Percentiles rank a stretch among this genome's conserved stretches.
phyloP scores from a whole-genome alignment of 2,329 filamentous ascomycete genomes.

The Lecanicillium sp. region DNA sequence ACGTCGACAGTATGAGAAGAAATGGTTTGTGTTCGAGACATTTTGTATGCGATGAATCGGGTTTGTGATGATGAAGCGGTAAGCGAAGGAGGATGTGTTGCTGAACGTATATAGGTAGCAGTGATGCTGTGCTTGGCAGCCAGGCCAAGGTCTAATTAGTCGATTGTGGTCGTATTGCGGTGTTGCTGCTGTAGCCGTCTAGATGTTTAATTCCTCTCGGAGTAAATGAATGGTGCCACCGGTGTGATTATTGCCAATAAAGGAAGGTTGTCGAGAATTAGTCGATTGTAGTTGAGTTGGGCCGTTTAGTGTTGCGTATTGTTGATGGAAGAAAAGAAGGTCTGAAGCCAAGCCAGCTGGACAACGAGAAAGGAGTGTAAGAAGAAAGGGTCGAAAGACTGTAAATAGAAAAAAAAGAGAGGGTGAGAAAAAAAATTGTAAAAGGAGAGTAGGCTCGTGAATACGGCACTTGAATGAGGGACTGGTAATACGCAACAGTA shows the following conservation, averaged over 20 bases:
- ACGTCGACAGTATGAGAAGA: constrained; percentile 40
- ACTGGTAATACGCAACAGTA: constrained; percentile 8
- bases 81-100: constrained; percentile 13
- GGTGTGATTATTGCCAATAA: constrained; percentile 5
- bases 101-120: background rate
- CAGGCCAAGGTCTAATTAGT: constrained; percentile 7
- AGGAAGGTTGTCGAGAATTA: constrained; percentile 4
- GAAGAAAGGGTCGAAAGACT: constrained; percentile 35
- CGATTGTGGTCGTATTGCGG: background rate
- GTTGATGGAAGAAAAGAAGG: constrained; percentile 48
- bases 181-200: background rate
- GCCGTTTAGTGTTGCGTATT: constrained; percentile 9
- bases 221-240: background rate
- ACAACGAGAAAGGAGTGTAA: constrained; percentile 25
- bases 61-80: constrained; percentile 23
- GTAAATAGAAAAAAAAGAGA: constrained; percentile 33
- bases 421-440: constrained; percentile 33
- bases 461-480: constrained; percentile 24
- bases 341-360: constrained; percentile 55
- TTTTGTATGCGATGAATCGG: too few species aligned
- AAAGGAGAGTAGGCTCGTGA: constrained; percentile 15
- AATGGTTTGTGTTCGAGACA: constrained; percentile 47
- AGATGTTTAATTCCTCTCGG: background rate
- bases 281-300: background rate
- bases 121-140: background rate